These are phyloP conservation scores for Albugo candida DNA, from an alignment of 352 stramenopile species.

Conservation along the genomic window DNA sequence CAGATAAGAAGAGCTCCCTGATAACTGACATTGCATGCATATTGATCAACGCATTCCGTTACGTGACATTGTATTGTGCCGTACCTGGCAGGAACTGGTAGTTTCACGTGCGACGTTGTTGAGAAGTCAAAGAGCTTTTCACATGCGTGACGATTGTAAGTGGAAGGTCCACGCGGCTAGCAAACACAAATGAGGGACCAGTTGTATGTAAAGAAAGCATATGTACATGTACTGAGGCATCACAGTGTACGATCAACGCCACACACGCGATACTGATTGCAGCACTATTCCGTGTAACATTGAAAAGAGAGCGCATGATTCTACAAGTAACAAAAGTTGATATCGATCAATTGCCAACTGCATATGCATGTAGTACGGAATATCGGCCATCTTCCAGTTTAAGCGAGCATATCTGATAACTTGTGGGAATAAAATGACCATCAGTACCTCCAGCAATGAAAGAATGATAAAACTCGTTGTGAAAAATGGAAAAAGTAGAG, in stretches of 20 bases:
- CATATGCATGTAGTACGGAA: conserved; percentile 20
- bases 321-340: conserved; percentile 11
- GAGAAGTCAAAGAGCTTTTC: conserved; percentile 60
- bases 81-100: conserved; percentile 43
- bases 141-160: conserved; percentile 63
- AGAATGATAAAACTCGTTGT: conserved; percentile 62
- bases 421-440: conserved; percentile 36
- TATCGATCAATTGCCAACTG: not conserved
- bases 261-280: conserved; percentile 68
- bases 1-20: conserved; percentile 66
- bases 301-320: conserved; percentile 53
- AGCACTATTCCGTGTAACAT: conserved; percentile 61
- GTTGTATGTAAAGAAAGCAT: not conserved
- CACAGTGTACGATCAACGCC: conserved; percentile 63
- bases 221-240: conserved; percentile 29
- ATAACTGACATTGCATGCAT: conserved; percentile 20
- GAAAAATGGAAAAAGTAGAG: conserved; percentile 75
- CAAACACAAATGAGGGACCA: not conserved
- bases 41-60: not conserved
- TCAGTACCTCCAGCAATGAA: conserved; percentile 44
- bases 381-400: conserved; percentile 40
- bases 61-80: no score
- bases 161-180: conserved; percentile 13
- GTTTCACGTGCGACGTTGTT: conserved; percentile 19
- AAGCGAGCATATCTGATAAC: conserved; percentile 28